Percentiles rank a stretch among this genome's conserved stretches.
phyloP scores from a whole-genome alignment of 2,329 filamentous ascomycete species.

The Pyricularia pennisetigena region DNA sequence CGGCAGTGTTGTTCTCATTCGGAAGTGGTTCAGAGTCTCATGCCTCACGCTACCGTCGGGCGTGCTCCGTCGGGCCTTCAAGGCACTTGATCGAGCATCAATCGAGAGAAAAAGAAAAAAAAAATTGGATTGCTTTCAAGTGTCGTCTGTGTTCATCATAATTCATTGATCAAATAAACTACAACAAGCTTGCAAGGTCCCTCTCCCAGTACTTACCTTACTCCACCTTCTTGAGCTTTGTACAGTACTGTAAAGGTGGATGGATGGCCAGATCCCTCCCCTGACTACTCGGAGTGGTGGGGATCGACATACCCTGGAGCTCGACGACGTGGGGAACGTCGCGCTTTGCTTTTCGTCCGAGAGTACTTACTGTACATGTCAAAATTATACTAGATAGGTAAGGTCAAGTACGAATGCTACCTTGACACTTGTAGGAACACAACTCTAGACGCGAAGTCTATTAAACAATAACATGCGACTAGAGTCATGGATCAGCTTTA shows the following conservation, averaged over 20 bases:
- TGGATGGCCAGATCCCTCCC: neutral
- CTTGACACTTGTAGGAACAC: neutral
- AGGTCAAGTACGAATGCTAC: too few species aligned
- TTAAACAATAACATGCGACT: neutral
- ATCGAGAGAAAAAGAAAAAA: neutral
- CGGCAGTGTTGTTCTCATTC: conserved; percentile 5
- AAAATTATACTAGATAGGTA: neutral
- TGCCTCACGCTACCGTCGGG: neutral
- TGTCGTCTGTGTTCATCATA: neutral
- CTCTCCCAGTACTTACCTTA: too few species aligned
- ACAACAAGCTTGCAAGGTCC: too few species aligned
- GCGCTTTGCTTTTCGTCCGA: neutral
- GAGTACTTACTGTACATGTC: neutral
- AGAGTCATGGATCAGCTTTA: neutral
- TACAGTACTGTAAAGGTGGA: too few species aligned
- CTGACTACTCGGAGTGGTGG: neutral
- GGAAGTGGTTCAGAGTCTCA: neutral
- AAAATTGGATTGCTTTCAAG: neutral
- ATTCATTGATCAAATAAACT: neutral
- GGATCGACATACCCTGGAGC: neutral
- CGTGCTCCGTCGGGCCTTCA: neutral
- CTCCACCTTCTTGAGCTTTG: neutral
- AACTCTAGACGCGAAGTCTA: neutral
- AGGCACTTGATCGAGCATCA: neutral
- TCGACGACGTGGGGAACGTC: neutral